phyloP scores from a whole-genome alignment of 164 flowering plant species.

The Echeveria elegans region DNA sequence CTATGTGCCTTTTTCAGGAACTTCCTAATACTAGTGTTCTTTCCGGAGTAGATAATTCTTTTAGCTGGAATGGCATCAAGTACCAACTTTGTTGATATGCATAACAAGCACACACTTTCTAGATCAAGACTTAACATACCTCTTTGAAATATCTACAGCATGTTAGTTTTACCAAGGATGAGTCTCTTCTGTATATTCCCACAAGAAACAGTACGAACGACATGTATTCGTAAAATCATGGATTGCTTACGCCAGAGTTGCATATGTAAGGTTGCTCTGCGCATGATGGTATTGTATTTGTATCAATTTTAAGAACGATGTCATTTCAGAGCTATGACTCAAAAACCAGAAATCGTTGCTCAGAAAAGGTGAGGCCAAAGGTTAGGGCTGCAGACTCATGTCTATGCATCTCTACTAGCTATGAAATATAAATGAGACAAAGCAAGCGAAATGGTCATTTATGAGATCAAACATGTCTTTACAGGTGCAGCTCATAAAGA shows the following conservation, averaged over 20 bases:
- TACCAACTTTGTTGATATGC: neutral
- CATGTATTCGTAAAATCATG: too few relatives aligned
- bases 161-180: too few relatives aligned
- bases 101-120: too few relatives aligned
- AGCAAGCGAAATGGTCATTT: neutral
- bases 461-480: conserved; percentile 1
- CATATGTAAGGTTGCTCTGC: too few relatives aligned
- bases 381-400: neutral
- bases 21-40: neutral
- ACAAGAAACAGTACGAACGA: too few relatives aligned
- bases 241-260: too few relatives aligned
- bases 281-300: too few relatives aligned
- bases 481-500: neutral
- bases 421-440: neutral
- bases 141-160: too few relatives aligned
- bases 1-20: neutral
- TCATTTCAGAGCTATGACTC: too few relatives aligned
- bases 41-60: neutral
- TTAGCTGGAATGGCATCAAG: neutral
- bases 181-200: too few relatives aligned
- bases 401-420: neutral
- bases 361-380: neutral
- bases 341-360: too few relatives aligned
- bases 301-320: neutral
- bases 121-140: too few relatives aligned